Evolutionary conservation across 2,329 filamentous ascomycete species (phyloP).

Genomic region (Cordyceps sp.): DNA sequence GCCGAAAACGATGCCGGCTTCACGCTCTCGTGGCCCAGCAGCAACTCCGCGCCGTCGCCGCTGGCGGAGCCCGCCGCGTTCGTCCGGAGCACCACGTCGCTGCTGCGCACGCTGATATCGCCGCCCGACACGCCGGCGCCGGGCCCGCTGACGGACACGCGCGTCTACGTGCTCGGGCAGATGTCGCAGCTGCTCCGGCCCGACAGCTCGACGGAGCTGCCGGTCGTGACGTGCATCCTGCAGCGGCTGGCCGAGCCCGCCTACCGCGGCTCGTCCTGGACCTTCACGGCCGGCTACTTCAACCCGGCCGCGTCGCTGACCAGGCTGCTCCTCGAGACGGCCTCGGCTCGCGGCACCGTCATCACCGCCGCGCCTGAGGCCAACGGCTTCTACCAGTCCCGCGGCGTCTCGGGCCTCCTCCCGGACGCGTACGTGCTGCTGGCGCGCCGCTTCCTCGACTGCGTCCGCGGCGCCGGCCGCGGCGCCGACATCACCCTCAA

Average conservation of each 20-base stretch:
- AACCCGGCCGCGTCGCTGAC: slow-evolving; percentile 83
- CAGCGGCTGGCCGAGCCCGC: slow-evolving; percentile 44
- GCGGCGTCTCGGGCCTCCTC: slow-evolving; percentile 76
- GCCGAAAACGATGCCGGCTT: slow-evolving; percentile 36
- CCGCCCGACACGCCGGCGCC: slow-evolving; percentile 3
- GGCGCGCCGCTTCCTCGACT: slow-evolving; percentile 61
- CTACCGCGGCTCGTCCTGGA: slow-evolving; percentile 64
- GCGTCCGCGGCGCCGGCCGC: slow-evolving; percentile 26
- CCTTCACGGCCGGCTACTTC: slow-evolving; percentile 96
- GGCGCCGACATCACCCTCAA: slow-evolving; percentile 51
- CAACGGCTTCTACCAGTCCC: slow-evolving; percentile 86
- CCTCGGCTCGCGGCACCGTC: slow-evolving; percentile 56
- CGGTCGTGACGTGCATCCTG: slow-evolving; percentile 61
- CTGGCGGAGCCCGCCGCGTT: slow-evolving; percentile 54
- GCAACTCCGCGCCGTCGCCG: slow-evolving; percentile 61
- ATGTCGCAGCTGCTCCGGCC: slow-evolving; percentile 70
- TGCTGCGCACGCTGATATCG: slow-evolving; percentile 51
- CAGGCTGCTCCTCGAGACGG: slow-evolving; percentile 58
- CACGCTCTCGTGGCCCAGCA: slow-evolving; percentile 52
- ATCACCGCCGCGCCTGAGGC: slow-evolving; percentile 86
- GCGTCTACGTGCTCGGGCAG: slow-evolving; percentile 75
- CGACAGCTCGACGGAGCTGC: slow-evolving; percentile 76
- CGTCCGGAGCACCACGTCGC: slow-evolving; percentile 47
- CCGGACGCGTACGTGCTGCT: slow-evolving; percentile 87
- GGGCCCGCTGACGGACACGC: slow-evolving; percentile 36